These are phyloP conservation scores for Tricholoma bakamatsutake DNA, from an alignment of 768 basidiomycete genomes.

Conservation along the genomic window DNA sequence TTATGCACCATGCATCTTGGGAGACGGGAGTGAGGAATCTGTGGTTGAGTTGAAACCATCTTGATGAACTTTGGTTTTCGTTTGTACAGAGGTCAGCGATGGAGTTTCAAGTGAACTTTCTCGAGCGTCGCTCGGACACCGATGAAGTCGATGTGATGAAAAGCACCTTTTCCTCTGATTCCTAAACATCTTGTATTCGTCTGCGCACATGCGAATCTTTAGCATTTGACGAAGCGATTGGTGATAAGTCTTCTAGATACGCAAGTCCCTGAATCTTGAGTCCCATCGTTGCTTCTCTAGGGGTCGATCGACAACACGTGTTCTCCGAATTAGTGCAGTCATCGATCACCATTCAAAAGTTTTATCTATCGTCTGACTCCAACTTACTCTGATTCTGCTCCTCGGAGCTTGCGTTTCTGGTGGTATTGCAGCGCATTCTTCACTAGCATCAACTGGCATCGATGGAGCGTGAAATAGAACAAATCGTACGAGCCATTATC, in stretches of 20 bases:
- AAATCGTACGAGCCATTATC: conserved; percentile 77
- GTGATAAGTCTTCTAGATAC: conserved; percentile 44
- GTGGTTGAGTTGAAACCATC: conserved; percentile 6
- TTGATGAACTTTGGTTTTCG: conserved; percentile 13
- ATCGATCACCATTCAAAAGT: conserved; percentile 17
- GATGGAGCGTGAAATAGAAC: conserved; percentile 76
- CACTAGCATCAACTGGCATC: conserved; percentile 5
- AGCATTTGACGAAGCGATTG: conserved; percentile 51
- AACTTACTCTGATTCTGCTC: neutral
- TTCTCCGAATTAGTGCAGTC: conserved; percentile 14
- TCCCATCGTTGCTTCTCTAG: too few species aligned
- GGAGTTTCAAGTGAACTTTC: conserved; percentile 9
- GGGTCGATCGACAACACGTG: conserved; percentile 14
- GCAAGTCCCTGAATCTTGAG: too few species aligned
- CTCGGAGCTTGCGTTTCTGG: conserved; percentile 2
- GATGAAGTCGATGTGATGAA: conserved; percentile 47
- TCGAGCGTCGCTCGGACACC: conserved; percentile 44
- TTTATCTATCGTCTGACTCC: conserved; percentile 15
- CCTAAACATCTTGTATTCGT: conserved; percentile 44
- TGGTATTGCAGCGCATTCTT: neutral
- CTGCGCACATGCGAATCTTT: conserved; percentile 35
- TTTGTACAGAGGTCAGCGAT: conserved; percentile 13
- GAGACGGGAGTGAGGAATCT: too few species aligned
- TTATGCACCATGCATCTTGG: conserved; percentile 14
- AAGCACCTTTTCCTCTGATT: conserved; percentile 40